Conservation (phyloP, 257 asterid species). For the Plantago elongata region DNA sequence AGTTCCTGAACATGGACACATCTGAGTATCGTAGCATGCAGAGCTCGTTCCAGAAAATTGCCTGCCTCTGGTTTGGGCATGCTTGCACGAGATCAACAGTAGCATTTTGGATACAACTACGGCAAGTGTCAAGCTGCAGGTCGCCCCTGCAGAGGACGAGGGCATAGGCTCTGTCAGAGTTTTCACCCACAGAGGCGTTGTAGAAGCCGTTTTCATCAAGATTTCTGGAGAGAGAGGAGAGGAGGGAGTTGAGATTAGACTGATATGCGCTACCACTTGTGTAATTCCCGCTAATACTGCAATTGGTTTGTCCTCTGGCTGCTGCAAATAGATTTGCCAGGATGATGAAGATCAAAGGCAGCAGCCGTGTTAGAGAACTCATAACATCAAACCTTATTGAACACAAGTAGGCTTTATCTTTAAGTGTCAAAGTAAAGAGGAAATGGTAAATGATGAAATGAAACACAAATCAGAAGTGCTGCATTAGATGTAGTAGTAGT, state of each 20-base stretch:
- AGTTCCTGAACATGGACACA: neutral
- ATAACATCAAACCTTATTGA: neutral
- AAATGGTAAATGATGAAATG: constrained; percentile 4
- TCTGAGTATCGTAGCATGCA: constrained; percentile 18
- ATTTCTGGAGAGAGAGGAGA: constrained; percentile 4
- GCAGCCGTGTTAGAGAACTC: neutral
- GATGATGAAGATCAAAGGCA: neutral
- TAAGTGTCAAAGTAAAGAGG: neutral
- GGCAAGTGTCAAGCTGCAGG: constrained; percentile 5
- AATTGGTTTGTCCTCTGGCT: neutral
- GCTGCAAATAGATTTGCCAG: neutral
- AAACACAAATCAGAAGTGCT: no score
- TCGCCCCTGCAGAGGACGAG: constrained; percentile 16
- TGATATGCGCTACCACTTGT: constrained; percentile 4
- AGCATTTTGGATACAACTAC: constrained; percentile 1
- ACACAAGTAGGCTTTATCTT: neutral
- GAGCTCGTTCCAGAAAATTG: neutral
- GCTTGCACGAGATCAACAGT: neutral
- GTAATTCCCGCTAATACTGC: constrained; percentile 12
- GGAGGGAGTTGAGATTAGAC: constrained; percentile 6
- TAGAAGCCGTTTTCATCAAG: constrained; percentile 3
- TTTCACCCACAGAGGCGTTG: constrained; percentile 6
- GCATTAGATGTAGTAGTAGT: no score
- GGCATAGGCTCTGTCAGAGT: constrained; percentile 11
- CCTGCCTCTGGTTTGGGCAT: constrained; percentile 17